A percentile compares a stretch with the other conserved stretches of the same genome.
Evolutionary conservation across 2,329 filamentous ascomycete species (phyloP).

Genomic region (Calonectria ilicicola): DNA sequence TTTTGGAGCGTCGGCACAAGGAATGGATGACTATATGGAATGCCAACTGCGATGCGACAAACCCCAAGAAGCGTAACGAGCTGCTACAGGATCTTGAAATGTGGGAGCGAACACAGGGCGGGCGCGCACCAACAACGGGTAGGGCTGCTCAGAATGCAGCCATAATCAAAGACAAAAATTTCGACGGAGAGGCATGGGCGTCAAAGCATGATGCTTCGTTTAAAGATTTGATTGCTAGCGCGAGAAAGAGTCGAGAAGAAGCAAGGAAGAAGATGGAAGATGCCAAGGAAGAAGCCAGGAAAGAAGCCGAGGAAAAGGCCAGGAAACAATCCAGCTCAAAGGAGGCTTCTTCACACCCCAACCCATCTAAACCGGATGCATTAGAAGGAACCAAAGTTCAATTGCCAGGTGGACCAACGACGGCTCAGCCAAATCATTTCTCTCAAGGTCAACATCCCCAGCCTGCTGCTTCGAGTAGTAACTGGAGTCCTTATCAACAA

Average conservation of each 20-base stretch:
- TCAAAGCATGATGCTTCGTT: conserved; percentile 80
- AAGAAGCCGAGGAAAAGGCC: conserved; percentile 12
- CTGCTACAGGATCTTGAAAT: conserved; percentile 82
- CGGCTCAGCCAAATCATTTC: background rate
- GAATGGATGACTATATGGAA: conserved; percentile 98
- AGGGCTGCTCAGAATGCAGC: conserved; percentile 52
- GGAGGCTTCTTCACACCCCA: background rate
- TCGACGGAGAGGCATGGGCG: conserved; percentile 84
- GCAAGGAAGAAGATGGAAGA: conserved; percentile 47
- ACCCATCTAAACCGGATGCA: background rate
- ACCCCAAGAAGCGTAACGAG: conserved; percentile 77
- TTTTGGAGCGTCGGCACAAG: conserved; percentile 84
- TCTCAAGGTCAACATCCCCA: background rate
- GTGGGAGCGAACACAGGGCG: conserved; percentile 89
- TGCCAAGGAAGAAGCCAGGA: conserved; percentile 18
- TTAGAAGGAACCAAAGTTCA: no score
- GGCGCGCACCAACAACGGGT: conserved; percentile 59
- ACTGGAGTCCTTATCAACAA: background rate
- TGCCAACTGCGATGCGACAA: conserved; percentile 89
- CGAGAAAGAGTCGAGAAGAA: conserved; percentile 67
- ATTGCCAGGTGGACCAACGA: background rate
- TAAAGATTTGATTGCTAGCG: conserved; percentile 81
- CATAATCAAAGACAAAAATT: conserved; percentile 86
- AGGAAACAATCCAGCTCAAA: background rate
- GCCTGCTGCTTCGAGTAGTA: background rate